Conservation (phyloP, 2,329 filamentous ascomycete species). For the Colletotrichum orchidophilum region DNA sequence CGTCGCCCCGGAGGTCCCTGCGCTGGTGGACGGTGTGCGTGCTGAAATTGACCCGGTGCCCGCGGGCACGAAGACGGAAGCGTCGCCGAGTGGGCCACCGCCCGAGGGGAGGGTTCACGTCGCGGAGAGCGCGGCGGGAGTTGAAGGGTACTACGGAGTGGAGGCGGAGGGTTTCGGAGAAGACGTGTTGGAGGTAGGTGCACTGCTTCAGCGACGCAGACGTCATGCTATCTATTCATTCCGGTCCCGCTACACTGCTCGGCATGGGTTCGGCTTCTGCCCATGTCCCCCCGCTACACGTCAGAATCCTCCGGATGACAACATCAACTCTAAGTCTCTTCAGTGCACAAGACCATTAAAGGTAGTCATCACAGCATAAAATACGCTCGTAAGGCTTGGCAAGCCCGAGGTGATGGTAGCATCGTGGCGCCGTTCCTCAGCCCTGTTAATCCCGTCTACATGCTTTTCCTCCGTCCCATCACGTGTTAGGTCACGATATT, state of each 20-base stretch:
- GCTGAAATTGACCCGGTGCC: constrained; percentile 42
- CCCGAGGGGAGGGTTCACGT: constrained; percentile 47
- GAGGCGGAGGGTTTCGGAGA: constrained; percentile 43
- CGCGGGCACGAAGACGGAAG: constrained; percentile 42
- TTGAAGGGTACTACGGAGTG: constrained; percentile 47
- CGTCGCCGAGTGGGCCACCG: constrained; percentile 45
- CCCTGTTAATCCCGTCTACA: neutral
- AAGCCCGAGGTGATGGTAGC: neutral
- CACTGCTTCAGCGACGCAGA: constrained; percentile 37
- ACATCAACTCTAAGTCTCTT: neutral
- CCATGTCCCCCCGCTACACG: neutral
- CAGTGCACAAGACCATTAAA: neutral
- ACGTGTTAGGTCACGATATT: neutral
- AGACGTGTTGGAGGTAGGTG: constrained; percentile 38
- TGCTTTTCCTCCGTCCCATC: neutral
- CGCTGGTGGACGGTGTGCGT: constrained; percentile 44
- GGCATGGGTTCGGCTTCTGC: neutral
- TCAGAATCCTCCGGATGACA: neutral
- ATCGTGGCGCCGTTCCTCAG: neutral
- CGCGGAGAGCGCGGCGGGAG: constrained; percentile 39
- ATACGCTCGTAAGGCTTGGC: neutral
- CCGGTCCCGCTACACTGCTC: neutral
- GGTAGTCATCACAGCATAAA: neutral
- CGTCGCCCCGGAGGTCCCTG: constrained; percentile 47
- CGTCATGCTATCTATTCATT: neutral